Evolutionary conservation across 352 stramenopile species (phyloP).

Genomic region (Globisporangium carolinianum): DNA sequence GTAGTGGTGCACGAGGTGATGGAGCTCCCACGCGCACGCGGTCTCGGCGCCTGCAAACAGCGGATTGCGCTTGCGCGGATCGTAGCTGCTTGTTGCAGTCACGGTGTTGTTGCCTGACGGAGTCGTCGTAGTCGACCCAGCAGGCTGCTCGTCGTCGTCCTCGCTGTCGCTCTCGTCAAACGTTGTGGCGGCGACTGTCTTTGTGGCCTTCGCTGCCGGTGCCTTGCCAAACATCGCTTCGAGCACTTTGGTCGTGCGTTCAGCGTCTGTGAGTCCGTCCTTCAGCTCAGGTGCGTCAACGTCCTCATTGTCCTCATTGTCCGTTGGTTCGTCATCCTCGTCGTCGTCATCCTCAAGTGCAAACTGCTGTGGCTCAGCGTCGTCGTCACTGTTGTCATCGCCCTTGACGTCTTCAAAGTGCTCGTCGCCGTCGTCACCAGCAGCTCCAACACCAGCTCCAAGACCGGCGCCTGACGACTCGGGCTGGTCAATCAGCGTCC

Average conservation of each 20-base stretch:
- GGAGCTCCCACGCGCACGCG: slow-evolving; percentile 91
- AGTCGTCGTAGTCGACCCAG: slow-evolving; percentile 3
- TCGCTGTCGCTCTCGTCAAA: slow-evolving; percentile 24
- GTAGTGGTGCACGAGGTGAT: slow-evolving; percentile 90
- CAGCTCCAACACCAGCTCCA: slow-evolving; percentile 2
- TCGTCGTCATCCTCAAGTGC: slow-evolving; percentile 39
- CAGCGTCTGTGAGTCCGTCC: slow-evolving; percentile 42
- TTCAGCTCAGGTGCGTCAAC: slow-evolving; percentile 15
- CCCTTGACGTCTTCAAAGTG: slow-evolving; percentile 47
- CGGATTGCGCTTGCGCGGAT: slow-evolving; percentile 85
- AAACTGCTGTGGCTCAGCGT: slow-evolving; percentile 10
- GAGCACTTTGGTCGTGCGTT: slow-evolving; percentile 47
- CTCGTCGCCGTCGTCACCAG: slow-evolving; percentile 33
- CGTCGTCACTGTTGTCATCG: slow-evolving; percentile 15
- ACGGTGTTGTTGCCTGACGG: neutral
- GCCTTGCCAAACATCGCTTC: slow-evolving; percentile 59
- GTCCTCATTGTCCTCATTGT: slow-evolving; percentile 22
- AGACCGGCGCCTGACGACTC: slow-evolving; percentile 14
- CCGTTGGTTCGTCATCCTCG: slow-evolving; percentile 18
- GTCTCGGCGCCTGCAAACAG: slow-evolving; percentile 67
- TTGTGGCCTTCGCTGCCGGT: slow-evolving; percentile 12
- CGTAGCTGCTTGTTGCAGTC: slow-evolving; percentile 38
- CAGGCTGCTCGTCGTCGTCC: slow-evolving; percentile 8
- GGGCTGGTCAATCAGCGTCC: slow-evolving; percentile 63
- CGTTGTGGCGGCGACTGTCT: slow-evolving; percentile 15